Evolutionary conservation across 169 alveolate species (phyloP).

Genomic region (Plasmodium sp.): DNA sequence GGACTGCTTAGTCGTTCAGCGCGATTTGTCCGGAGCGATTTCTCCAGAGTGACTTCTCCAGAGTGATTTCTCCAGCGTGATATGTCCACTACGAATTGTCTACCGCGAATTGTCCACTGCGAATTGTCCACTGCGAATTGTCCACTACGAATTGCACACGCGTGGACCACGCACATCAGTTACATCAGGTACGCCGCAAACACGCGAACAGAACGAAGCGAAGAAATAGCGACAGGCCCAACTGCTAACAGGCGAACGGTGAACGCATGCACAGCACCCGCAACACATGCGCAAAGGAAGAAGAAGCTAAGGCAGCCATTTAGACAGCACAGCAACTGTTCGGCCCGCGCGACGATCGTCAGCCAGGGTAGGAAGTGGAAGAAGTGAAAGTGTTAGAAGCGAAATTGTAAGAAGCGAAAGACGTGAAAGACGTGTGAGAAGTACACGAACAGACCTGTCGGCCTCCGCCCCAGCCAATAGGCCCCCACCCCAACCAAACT

Average conservation of each 20-base stretch:
- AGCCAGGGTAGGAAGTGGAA: background rate
- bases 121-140: background rate
- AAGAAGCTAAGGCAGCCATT: background rate
- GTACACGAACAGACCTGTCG: background rate
- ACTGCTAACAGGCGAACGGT: background rate
- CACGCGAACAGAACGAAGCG: background rate
- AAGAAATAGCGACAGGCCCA: background rate
- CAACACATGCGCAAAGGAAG: background rate
- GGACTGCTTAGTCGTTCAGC: background rate
- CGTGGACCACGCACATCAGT: background rate
- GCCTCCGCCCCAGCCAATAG: background rate
- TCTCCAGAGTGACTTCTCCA: background rate
- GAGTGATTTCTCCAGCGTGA: background rate
- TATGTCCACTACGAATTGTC: background rate
- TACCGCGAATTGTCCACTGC: background rate
- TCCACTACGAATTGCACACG: background rate
- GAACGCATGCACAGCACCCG: background rate
- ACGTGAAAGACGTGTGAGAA: background rate
- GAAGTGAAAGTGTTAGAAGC: background rate
- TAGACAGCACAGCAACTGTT: background rate
- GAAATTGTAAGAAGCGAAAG: too few relatives aligned
- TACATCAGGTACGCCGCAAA: background rate
- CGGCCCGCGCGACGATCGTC: background rate
- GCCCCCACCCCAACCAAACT: background rate
- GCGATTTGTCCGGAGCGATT: background rate